phyloP scores from a whole-genome alignment of 805 yeast species.

The Candida vartiovaarae region DNA sequence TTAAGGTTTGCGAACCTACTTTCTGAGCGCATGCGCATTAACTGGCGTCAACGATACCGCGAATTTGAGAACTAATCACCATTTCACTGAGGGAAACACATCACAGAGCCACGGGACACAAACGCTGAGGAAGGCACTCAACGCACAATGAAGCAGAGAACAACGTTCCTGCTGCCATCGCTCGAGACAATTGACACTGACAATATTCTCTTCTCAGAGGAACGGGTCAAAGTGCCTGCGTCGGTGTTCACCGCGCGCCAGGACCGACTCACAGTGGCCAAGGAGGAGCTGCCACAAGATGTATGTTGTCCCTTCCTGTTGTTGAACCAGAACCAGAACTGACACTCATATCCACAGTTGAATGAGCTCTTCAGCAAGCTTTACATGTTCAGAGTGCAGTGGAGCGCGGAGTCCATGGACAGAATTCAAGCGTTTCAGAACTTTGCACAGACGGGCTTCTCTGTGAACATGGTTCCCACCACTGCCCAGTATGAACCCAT shows the following conservation, averaged over 20 bases:
- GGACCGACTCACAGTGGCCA: slow-evolving; percentile 12
- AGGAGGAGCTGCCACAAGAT: slow-evolving; percentile 15
- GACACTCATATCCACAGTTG: slow-evolving; percentile 1
- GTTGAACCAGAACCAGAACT: no score
- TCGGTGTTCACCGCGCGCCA: slow-evolving; percentile 15
- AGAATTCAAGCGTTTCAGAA: slow-evolving; percentile 12
- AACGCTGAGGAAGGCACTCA: no score
- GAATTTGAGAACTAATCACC: no score
- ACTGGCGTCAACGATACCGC: no score
- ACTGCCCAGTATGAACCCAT: slow-evolving; percentile 15
- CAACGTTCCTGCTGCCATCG: slow-evolving; percentile 14
- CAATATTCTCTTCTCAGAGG: slow-evolving; percentile 14
- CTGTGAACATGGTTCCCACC: slow-evolving; percentile 16
- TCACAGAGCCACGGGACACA: no score
- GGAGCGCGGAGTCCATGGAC: slow-evolving; percentile 7
- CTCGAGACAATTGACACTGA: slow-evolving; percentile 20
- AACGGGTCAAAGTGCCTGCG: slow-evolving; percentile 14
- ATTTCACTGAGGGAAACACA: no score
- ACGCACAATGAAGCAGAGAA: slow-evolving; percentile 14
- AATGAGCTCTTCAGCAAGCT: slow-evolving; percentile 8
- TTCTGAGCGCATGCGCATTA: no score
- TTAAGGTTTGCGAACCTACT: no score
- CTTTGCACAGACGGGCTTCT: slow-evolving; percentile 14
- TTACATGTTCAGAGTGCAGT: slow-evolving; percentile 16
- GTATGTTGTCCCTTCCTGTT: not conserved